phyloP scores from a whole-genome alignment of 1,139 yeast species.

The Kluyveromyces sp. region DNA sequence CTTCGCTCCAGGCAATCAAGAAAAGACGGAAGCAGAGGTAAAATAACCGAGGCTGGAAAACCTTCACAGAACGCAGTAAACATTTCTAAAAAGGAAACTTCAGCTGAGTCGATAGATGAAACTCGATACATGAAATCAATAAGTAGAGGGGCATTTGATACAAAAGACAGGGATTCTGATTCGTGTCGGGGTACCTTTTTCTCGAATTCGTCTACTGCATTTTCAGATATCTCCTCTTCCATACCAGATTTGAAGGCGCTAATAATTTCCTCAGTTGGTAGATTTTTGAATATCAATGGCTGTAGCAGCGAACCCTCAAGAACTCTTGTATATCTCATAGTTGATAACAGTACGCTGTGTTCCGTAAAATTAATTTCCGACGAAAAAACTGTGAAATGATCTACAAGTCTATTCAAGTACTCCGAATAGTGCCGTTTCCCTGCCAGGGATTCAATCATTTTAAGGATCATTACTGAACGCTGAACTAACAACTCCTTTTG shows the following conservation, averaged over 20 bases:
- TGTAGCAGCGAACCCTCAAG: background rate
- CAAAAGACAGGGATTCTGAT: background rate
- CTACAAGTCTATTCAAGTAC: slow-evolving; percentile 1
- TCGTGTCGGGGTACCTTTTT: background rate
- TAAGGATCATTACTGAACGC: background rate
- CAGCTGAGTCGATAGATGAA: background rate
- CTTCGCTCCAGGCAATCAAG: background rate
- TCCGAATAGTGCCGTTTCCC: slow-evolving; percentile 1
- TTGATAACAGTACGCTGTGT: background rate
- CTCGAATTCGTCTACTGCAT: background rate
- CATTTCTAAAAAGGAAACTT: background rate
- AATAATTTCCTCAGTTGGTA: background rate
- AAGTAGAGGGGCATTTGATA: background rate
- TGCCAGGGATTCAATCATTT: background rate
- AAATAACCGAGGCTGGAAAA: slow-evolving; percentile 1
- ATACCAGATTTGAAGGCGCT: background rate
- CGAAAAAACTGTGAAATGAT: background rate
- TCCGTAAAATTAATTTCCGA: background rate
- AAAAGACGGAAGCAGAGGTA: slow-evolving; percentile 3
- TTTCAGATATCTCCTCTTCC: background rate
- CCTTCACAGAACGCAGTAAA: slow-evolving; percentile 1
- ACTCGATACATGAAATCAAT: background rate
- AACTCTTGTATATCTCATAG: background rate
- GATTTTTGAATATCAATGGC: background rate
- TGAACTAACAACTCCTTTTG: background rate